Conservation (phyloP, 768 basidiomycete genomes). For the Terana coerulea region DNA sequence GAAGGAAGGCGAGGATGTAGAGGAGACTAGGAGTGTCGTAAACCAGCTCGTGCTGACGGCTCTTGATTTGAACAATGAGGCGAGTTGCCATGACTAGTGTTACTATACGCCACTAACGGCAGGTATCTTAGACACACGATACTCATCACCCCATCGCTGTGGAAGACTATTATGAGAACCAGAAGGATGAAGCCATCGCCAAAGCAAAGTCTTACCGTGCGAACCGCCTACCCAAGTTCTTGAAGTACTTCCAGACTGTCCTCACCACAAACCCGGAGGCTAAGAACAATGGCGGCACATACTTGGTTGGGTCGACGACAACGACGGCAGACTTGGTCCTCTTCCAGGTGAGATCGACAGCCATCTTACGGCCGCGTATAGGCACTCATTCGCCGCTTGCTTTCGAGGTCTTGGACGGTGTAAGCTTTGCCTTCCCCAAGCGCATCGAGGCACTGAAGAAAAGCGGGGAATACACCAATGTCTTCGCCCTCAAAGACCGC, state of each 20-base stretch:
- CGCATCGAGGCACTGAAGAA: slow-evolving; percentile 23
- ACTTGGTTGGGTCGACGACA: slow-evolving; percentile 28
- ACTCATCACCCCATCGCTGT: slow-evolving; percentile 35
- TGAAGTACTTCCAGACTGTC: slow-evolving; percentile 34
- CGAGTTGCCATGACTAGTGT: not conserved
- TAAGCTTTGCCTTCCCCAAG: slow-evolving; percentile 35
- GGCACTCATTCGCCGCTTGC: not conserved
- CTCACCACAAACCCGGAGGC: slow-evolving; percentile 24
- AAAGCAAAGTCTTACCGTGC: slow-evolving; percentile 33
- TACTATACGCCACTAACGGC: not conserved
- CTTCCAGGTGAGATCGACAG: slow-evolving; percentile 31
- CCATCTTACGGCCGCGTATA: not conserved
- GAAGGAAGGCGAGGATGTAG: slow-evolving; percentile 27
- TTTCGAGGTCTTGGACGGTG: slow-evolving; percentile 22
- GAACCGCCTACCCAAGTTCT: slow-evolving; percentile 37
- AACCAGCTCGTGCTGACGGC: slow-evolving; percentile 38
- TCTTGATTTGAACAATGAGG: slow-evolving; percentile 33
- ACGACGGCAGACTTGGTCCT: slow-evolving; percentile 41
- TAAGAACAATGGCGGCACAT: slow-evolving; percentile 14
- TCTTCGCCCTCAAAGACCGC: slow-evolving; percentile 31
- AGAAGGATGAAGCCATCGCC: slow-evolving; percentile 32
- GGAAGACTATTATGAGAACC: slow-evolving; percentile 37
- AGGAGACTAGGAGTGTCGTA: slow-evolving; percentile 28
- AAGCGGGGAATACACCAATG: slow-evolving; percentile 23
- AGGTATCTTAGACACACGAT: slow-evolving; percentile 21